Evolutionary conservation across 129 eudicot genomes (phyloP), one percentile per base, ranked within the genome.

Genomic region (Escallonia rubra): DNA sequence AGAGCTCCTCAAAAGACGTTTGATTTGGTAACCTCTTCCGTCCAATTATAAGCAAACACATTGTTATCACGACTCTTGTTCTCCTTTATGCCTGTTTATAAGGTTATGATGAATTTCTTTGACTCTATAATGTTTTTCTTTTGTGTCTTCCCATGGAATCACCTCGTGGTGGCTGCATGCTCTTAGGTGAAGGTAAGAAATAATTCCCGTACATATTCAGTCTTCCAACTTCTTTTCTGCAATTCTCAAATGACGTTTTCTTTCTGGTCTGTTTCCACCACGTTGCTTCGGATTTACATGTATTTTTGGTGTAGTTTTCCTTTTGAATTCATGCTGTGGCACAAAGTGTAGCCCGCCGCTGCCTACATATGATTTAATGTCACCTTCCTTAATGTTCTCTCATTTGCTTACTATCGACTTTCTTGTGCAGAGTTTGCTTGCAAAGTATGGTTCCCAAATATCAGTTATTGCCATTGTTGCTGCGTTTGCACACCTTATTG

Each of bases 401-500:
- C 34, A 23, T 23, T 23, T 23, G 34, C 34, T 23, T 23, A 23
- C 34, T 23, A 1, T 23, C 34, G 1, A 23, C 34, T 23, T 23
- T 23, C 1, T 23, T 23, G 1, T 23, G 34, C 34, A 23, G 34
- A 23, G 34, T 23, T 23, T 23, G 34, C 34, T 23, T 23, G 34
- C 34, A 23, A 1, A 23, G 1, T 23, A 23, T 23, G 34, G 34
- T 23, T 23, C 34, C 34, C 34, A 23, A 23, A 23, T 23, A 23
- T 23, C 34, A 23, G 34, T 23, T 23, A 23, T 23, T 23, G 65
- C 76, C 59, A 23, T 83, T 41, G 76, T 83, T 41, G 75, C 71
- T 42, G 60, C 81, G 40, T 83, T 83, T 55, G 78, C 67, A 39
- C 76, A 78, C 61, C 43, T 78, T 46, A 23, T 86, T 43, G 61